Base-by-base conservation (phyloP, 2,329 filamentous ascomycete genomes). In the Fusarium duplospermum region DNA sequence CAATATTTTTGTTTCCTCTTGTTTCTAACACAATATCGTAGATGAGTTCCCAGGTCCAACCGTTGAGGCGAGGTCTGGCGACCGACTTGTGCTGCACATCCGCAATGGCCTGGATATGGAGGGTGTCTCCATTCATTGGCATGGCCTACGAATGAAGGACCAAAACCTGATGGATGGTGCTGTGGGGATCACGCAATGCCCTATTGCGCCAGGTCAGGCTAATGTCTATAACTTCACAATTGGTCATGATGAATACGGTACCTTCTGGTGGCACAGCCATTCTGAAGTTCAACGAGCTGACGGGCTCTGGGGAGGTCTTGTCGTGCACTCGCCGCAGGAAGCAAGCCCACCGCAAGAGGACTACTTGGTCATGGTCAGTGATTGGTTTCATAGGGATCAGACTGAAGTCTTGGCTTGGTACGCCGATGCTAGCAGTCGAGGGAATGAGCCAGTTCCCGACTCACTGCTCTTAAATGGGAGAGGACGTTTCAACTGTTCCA, bases 371-470 rank as follows among this genome's bases (percentile, higher is more conserved):
- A 58, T 58, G 54, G 85, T 87, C 3, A 77, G 78, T 2, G 79
- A 81, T 52, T 81, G 79, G 79, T 80, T 80, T 60, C 79, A 87
- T 75, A 70, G 31, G 38, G 38, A 27, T 7, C 77, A 79, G 20
- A 82, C 82, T 0, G 81, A 83, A 8, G 83, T 84, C 59, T 63
- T 77, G 7, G 67, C 45, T 8, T 79, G 77, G 75, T 80, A 77
- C 31, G 67, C 54, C 7, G 54, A 58, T 29, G 20, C 54, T 16
- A 24, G 59, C 42, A 79, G 80, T 1, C 77, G 86, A 2, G 83
- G 87, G 8, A 88, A 84, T 81, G 83, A 85, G 2, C 80, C 79
- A 2, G 79, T 81, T 1, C 80, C 80, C 0, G 75, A 78, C 16
- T 81, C 80, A 1, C 56, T 81, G 4, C 81, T 84, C 4, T 76